Percentiles rank a stretch among this genome's conserved stretches.
phyloP scores from a whole-genome alignment of 257 asterid species.

The Knoxia roxburghii region DNA sequence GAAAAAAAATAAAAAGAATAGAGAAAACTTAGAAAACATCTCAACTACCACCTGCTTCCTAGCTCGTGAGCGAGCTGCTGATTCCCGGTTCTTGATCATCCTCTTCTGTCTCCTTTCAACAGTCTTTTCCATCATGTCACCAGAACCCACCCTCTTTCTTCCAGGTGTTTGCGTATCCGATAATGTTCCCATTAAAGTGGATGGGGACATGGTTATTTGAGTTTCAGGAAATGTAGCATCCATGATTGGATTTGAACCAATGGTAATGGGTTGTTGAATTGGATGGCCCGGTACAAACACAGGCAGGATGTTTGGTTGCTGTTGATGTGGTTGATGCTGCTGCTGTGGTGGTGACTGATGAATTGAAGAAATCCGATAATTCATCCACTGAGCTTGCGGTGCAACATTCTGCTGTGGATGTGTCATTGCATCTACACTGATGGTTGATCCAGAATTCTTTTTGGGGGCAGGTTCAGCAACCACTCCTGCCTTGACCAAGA shows the following conservation, averaged over 20 bases:
- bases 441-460: slow-evolving; percentile 26
- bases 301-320: slow-evolving; percentile 31
- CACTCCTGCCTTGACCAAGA: slow-evolving; percentile 91
- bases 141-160: slow-evolving; percentile 64
- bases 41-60: slow-evolving; percentile 64
- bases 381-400: slow-evolving; percentile 58
- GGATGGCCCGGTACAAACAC: slow-evolving; percentile 49
- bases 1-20: neutral
- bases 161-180: slow-evolving; percentile 72
- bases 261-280: slow-evolving; percentile 46
- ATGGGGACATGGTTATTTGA: slow-evolving; percentile 52
- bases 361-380: slow-evolving; percentile 42
- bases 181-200: slow-evolving; percentile 52
- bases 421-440: slow-evolving; percentile 32
- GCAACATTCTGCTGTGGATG: slow-evolving; percentile 31
- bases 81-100: slow-evolving; percentile 92
- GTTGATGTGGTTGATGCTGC: slow-evolving; percentile 16
- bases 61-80: slow-evolving; percentile 94
- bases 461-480: slow-evolving; percentile 48
- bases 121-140: slow-evolving; percentile 60
- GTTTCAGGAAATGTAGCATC: slow-evolving; percentile 50
- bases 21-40: neutral
- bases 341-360: slow-evolving; percentile 30
- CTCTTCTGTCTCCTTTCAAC: slow-evolving; percentile 92
- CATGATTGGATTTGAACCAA: slow-evolving; percentile 43